These are phyloP conservation scores for Naganishia antarctica DNA, from an alignment of 768 basidiomycete species.

Conservation along the genomic window DNA sequence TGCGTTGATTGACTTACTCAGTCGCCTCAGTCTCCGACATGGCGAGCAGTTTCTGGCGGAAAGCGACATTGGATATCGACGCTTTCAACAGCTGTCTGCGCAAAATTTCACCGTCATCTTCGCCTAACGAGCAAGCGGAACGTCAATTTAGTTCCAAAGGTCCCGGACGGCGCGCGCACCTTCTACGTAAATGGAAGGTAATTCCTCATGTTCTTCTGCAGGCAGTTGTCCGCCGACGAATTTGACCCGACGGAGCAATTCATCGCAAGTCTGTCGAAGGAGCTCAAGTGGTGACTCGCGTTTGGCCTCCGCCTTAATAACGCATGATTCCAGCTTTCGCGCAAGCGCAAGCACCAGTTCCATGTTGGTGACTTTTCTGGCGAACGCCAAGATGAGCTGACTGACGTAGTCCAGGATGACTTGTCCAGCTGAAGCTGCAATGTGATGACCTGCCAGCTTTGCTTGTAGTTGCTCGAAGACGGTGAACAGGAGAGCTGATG, in stretches of 20 bases:
- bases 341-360: background rate
- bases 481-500: conserved; percentile 75
- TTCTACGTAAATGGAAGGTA: conserved; percentile 13
- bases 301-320: conserved; percentile 9
- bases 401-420: conserved; percentile 63
- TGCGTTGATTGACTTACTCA: background rate
- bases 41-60: conserved; percentile 2
- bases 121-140: conserved; percentile 2
- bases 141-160: conserved; percentile 22
- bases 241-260: background rate
- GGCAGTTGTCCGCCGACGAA: conserved; percentile 11
- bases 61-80: background rate
- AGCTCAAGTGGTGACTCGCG: conserved; percentile 14
- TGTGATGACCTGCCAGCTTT: conserved; percentile 58
- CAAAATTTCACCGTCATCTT: conserved; percentile 20
- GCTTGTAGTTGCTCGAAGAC: conserved; percentile 71
- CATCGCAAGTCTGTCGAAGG: background rate
- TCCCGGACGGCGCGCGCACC: background rate
- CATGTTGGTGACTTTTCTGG: conserved; percentile 7
- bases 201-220: background rate
- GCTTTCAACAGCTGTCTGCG: conserved; percentile 18
- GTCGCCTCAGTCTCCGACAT: background rate
- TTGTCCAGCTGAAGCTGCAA: conserved; percentile 61
- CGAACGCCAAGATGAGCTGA: conserved; percentile 57
- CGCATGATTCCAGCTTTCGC: conserved; percentile 13